Conservation (phyloP, 2,329 filamentous ascomycete species). For the Dothideomycetidae sp. region DNA sequence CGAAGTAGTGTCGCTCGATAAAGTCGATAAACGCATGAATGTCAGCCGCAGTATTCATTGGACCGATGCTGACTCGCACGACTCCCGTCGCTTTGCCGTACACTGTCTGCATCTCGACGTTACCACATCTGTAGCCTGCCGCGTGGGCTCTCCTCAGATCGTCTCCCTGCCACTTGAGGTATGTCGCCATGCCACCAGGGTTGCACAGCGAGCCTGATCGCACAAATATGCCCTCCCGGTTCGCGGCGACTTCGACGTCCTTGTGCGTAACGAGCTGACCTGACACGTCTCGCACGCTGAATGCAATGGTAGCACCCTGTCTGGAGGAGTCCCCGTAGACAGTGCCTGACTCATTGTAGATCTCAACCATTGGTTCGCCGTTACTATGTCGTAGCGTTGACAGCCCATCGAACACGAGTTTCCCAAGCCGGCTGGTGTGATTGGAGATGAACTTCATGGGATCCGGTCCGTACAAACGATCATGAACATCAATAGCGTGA, state of each 20-base stretch:
- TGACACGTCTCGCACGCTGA: constrained; percentile 43
- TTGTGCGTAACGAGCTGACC: constrained; percentile 43
- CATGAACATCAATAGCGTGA: constrained; percentile 44
- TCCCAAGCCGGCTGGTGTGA: constrained; percentile 42
- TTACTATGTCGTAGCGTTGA: constrained; percentile 38
- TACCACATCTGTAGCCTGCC: constrained; percentile 43
- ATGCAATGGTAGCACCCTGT: constrained; percentile 49
- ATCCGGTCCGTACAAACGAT: constrained; percentile 40
- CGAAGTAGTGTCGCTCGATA: constrained; percentile 20
- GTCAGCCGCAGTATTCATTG: constrained; percentile 37
- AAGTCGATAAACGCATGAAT: constrained; percentile 46
- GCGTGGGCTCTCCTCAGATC: constrained; percentile 42
- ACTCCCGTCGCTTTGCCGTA: constrained; percentile 44
- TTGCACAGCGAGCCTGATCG: constrained; percentile 46
- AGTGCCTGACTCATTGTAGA: constrained; percentile 40
- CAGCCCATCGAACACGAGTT: constrained; percentile 37
- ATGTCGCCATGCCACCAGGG: constrained; percentile 35
- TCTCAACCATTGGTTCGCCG: constrained; percentile 35
- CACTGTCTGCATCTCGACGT: constrained; percentile 43
- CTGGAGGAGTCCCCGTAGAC: constrained; percentile 35
- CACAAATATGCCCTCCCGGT: constrained; percentile 43
- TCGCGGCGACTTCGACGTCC: constrained; percentile 45
- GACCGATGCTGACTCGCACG: constrained; percentile 46
- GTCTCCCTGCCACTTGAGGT: constrained; percentile 37
- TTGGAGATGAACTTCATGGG: constrained; percentile 45